A percentile compares a stretch with the other conserved stretches of the same genome.
Conservation (phyloP, 768 basidiomycete genomes). For the Russula compacta region DNA sequence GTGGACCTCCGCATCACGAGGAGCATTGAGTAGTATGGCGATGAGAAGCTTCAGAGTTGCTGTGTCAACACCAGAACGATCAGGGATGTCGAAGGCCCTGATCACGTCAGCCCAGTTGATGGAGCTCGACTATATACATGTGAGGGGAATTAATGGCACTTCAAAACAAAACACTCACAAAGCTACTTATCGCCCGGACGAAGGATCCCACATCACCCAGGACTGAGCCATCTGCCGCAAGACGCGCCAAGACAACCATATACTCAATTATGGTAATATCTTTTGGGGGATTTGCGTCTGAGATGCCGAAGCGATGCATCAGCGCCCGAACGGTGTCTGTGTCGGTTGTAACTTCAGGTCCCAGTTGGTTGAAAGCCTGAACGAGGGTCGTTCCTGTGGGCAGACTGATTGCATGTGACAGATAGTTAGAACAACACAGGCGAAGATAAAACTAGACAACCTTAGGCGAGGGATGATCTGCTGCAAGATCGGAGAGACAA, state of each 20-base stretch:
- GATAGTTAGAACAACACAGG: conserved; percentile 16
- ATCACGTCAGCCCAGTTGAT: conserved; percentile 80
- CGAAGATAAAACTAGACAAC: conserved; percentile 31
- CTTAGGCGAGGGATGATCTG: conserved; percentile 67
- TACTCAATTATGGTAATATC: conserved; percentile 66
- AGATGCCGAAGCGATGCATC: conserved; percentile 65
- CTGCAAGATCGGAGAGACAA: conserved; percentile 62
- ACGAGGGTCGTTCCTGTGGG: conserved; percentile 59
- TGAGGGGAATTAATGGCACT: conserved; percentile 15
- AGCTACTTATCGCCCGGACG: conserved; percentile 61
- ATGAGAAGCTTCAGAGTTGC: conserved; percentile 84
- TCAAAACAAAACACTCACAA: conserved; percentile 41
- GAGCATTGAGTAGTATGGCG: conserved; percentile 74
- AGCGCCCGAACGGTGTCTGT: conserved; percentile 60
- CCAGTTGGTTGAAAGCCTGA: conserved; percentile 67
- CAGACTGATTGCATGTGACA: conserved; percentile 37
- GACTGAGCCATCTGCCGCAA: conserved; percentile 62
- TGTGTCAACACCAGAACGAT: conserved; percentile 80
- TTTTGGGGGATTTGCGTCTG: conserved; percentile 59
- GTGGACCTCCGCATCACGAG: conserved; percentile 66
- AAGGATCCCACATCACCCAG: conserved; percentile 70
- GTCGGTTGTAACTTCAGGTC: conserved; percentile 71
- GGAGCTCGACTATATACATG: conserved; percentile 41
- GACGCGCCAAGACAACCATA: conserved; percentile 53
- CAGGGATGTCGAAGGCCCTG: conserved; percentile 76